Evolutionary conservation across 805 yeast species (phyloP).

Genomic region (Kodamaea restingae): DNA sequence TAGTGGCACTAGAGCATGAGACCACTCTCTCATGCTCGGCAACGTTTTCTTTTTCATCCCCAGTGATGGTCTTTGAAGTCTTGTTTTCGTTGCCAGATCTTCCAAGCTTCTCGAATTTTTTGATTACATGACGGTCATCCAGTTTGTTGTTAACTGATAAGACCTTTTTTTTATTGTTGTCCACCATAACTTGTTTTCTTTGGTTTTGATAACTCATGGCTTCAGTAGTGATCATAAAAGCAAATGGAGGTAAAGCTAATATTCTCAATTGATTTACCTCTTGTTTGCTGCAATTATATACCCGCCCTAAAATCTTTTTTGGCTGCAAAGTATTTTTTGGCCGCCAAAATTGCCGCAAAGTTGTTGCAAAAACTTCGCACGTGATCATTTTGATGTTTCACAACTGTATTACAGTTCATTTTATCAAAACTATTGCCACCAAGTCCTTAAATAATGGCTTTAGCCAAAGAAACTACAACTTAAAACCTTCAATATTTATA

Average conservation of each 20-base stretch:
- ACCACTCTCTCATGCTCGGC: no score
- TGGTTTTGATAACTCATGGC: background rate
- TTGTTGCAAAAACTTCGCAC: slow-evolving; percentile 1
- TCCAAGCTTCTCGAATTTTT: no score
- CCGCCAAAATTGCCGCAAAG: background rate
- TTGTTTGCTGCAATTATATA: background rate
- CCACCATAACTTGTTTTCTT: background rate
- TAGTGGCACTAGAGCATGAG: no score
- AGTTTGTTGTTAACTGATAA: background rate
- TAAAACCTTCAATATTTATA: no score
- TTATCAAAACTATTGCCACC: no score
- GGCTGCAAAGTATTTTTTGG: slow-evolving; percentile 4
- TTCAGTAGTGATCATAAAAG: background rate
- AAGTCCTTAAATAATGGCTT: no score
- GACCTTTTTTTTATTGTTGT: background rate
- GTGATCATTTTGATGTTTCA: no score
- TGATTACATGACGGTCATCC: no score
- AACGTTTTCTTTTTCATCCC: no score
- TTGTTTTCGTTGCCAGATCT: no score
- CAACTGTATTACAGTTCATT: background rate
- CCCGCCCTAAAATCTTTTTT: background rate
- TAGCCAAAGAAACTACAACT: background rate
- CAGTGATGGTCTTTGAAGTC: no score
- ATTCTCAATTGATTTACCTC: background rate
- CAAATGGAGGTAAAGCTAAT: background rate